A percentile compares a stretch with the other conserved stretches of the same genome.
Conservation (phyloP, 78 protist species). For the Dictyostelium discoideum region DNA sequence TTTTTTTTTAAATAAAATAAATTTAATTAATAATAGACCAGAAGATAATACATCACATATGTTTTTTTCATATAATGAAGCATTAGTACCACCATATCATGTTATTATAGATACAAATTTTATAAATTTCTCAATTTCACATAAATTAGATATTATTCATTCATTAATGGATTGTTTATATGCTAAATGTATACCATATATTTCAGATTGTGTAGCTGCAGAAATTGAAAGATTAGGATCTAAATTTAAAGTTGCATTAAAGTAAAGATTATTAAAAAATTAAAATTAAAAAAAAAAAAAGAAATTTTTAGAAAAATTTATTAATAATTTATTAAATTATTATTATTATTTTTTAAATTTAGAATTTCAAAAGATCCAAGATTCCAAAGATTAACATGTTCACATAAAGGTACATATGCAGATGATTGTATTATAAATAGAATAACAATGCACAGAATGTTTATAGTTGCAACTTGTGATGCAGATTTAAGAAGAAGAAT, state of each 20-base stretch:
- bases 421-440: constrained; percentile 99
- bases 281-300: background rate
- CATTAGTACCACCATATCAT: constrained; percentile 99
- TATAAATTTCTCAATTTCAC: constrained; percentile 96
- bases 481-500: constrained; percentile 96
- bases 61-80: constrained; percentile 95
- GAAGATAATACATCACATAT: constrained; percentile 86
- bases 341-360: background rate
- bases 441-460: constrained; percentile 89
- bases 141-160: constrained; percentile 96
- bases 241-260: constrained; percentile 91
- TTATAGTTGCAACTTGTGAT: constrained; percentile 98
- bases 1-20: background rate
- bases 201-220: constrained; percentile 99
- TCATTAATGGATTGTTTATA: constrained; percentile 97
- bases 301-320: background rate
- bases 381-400: constrained; percentile 95
- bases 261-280: constrained; percentile 24
- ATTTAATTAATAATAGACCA: constrained; percentile 39
- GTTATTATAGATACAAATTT: constrained; percentile 99
- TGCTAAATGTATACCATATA: constrained; percentile 96
- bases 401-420: constrained; percentile 98
- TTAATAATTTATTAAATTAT: background rate
- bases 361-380: constrained; percentile 98
- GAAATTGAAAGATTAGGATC: constrained; percentile 99